Percentiles rank a stretch among this genome's conserved stretches.
These are phyloP conservation scores for Plasmodium knowlesi DNA, from an alignment of 169 alveolate genomes.

Conservation along the genomic window DNA sequence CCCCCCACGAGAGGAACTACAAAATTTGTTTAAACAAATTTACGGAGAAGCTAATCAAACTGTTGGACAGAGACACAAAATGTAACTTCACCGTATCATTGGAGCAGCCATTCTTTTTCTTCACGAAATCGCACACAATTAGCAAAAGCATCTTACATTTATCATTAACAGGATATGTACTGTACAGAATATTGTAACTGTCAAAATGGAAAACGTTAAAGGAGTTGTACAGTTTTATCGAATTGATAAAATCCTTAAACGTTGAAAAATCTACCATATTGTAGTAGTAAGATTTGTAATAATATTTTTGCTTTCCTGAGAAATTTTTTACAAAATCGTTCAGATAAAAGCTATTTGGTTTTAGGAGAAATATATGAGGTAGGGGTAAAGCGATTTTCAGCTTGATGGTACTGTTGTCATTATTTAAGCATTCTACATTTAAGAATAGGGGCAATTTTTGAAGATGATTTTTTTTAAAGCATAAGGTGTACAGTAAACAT, in stretches of 20 bases:
- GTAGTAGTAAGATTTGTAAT: constrained; percentile 48
- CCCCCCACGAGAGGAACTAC: neutral
- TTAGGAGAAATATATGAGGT: constrained; percentile 24
- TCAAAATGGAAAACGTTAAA: constrained; percentile 66
- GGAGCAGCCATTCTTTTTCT: neutral
- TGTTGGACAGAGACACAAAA: constrained; percentile 45
- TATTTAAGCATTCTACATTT: constrained; percentile 56
- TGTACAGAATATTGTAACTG: constrained; percentile 33
- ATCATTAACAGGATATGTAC: constrained; percentile 39
- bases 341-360: constrained; percentile 54
- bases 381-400: constrained; percentile 50
- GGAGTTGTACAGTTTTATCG: constrained; percentile 51
- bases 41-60: constrained; percentile 44
- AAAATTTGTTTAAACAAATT: constrained; percentile 68
- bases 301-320: constrained; percentile 18
- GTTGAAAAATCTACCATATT: constrained; percentile 15
- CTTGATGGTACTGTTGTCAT: constrained; percentile 53
- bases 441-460: constrained; percentile 22
- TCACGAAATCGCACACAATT: constrained; percentile 40
- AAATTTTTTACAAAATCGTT: constrained; percentile 26
- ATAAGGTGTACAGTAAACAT: constrained; percentile 47
- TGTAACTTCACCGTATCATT: constrained; percentile 33
- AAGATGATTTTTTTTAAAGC: constrained; percentile 20
- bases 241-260: constrained; percentile 28
- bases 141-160: constrained; percentile 22